Percentiles rank a stretch among this genome's conserved stretches.
These are phyloP conservation scores for Trypanosoma theileri DNA, from an alignment of 208 protist species.

Conservation along the genomic window DNA sequence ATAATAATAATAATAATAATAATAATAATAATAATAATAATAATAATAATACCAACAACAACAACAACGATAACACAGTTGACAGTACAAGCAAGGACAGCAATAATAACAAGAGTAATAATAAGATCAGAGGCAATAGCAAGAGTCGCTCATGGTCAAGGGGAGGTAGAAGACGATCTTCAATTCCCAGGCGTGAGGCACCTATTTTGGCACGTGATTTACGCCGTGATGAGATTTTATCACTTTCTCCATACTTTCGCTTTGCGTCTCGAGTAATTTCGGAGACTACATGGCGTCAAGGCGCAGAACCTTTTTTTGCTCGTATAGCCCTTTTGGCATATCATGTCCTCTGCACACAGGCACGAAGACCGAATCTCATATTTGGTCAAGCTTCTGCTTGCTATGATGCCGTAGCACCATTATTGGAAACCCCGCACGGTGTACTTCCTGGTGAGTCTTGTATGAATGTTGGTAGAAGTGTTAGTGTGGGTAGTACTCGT, in stretches of 20 bases:
- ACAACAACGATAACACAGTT: too few species aligned
- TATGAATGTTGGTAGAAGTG: not conserved
- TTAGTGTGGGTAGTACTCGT: too few species aligned
- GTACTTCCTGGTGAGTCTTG: slow-evolving; percentile 27
- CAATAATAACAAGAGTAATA: too few species aligned
- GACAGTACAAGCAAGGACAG: too few species aligned
- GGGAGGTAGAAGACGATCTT: slow-evolving; percentile 3
- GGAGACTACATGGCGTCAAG: slow-evolving; percentile 66
- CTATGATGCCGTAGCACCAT: slow-evolving; percentile 64
- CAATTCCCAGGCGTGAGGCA: slow-evolving; percentile 14
- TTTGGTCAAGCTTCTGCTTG: slow-evolving; percentile 82
- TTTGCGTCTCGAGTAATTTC: slow-evolving; percentile 67
- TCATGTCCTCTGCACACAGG: slow-evolving; percentile 58
- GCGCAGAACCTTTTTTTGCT: slow-evolving; percentile 55
- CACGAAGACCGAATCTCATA: slow-evolving; percentile 59
- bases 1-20: not conserved
- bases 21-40: too few species aligned
- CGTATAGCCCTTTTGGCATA: slow-evolving; percentile 62
- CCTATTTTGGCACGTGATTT: slow-evolving; percentile 64
- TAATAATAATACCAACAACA: too few species aligned
- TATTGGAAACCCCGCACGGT: slow-evolving; percentile 33
- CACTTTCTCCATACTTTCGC: slow-evolving; percentile 73
- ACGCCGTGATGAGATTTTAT: slow-evolving; percentile 55
- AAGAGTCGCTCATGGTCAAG: slow-evolving; percentile 11
- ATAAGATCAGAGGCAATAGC: slow-evolving; percentile 29